A percentile compares a stretch with the other conserved stretches of the same genome.
Conservation (phyloP, 2,329 filamentous ascomycete species). For the Dactylellina sp. region DNA sequence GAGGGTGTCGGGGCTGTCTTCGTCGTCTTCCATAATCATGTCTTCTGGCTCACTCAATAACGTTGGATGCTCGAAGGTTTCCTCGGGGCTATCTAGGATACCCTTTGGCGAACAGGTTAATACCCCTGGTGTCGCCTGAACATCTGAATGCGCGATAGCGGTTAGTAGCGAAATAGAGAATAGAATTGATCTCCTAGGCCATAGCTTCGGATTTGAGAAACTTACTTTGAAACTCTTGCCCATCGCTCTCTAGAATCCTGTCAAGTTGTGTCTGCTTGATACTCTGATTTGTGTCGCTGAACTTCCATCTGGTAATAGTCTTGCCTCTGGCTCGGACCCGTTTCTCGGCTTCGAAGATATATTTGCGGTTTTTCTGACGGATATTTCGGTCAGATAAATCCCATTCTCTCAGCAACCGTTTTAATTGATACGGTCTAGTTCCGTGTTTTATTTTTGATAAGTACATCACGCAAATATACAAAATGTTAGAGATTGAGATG, state of each 20-base stretch:
- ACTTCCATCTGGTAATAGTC: constrained; percentile 16
- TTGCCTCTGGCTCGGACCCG: constrained; percentile 7
- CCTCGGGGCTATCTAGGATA: not conserved
- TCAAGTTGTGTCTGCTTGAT: constrained; percentile 17
- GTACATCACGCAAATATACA: too few species aligned
- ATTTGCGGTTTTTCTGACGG: constrained; percentile 23
- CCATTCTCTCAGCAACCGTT: constrained; percentile 36
- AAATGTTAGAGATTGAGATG: too few species aligned
- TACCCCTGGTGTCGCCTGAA: not conserved
- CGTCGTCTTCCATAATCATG: not conserved
- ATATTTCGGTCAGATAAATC: constrained; percentile 32
- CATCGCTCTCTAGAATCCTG: constrained; percentile 8
- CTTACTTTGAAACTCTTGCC: constrained; percentile 22
- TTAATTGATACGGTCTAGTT: constrained; percentile 20
- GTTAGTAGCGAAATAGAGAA: too few species aligned
- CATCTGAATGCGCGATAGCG: not conserved
- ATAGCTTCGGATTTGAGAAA: not conserved
- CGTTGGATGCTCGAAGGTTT: not conserved
- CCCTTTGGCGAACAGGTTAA: too few species aligned
- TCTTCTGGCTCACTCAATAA: not conserved
- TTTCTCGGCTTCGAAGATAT: constrained; percentile 31
- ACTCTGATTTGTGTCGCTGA: constrained; percentile 8
- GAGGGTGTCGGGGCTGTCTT: too few species aligned
- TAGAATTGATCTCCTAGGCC: not conserved
- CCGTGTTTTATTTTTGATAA: not conserved